Base-by-base conservation (phyloP, 441 rosid genomes). In the Gossypium davidsonii region DNA sequence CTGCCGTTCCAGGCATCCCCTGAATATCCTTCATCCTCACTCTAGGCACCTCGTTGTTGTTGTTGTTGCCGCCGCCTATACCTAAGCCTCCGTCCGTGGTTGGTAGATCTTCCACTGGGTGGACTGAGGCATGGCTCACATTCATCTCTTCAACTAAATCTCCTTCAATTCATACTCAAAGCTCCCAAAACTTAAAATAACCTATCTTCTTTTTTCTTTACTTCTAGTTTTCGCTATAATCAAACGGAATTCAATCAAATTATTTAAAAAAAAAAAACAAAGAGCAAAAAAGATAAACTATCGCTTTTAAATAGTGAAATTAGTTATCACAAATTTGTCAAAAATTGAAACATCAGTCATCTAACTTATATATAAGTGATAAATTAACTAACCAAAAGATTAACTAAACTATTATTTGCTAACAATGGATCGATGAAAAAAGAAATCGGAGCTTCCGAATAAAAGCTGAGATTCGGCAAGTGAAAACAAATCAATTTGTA, bases 1-100 rank as follows among this genome's bases (percentile, higher is more conserved):
- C 93, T 6, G 69, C 76, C 0, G 96, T 90, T 17, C 91, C 96
- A 0, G 96, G 91, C 93, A 88, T 90, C 14, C 95, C 92, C 66
- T 87, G 90, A 62, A 85, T 48, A 17, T 88, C 89, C 82, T 88
- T 90, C 91, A 88, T 85, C 87, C 92, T 81, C 62, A 82, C 83
- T 61, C 86, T 85, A 2, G 84, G 89, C 6, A 71, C 80, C 56
- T 80, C 69, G 51, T 52, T 56, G 74, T 71, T 51, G 60, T 10
- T 26, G 31, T 25, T 10, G 20, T 39, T 42, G 5, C 44, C 57
- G 3, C 66, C 76, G 5, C 61, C 59, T 17, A 53, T 55, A 20
- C 20, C 71, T 4, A 11, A 76, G 17, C 78, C 93, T 1, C 78
- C 91, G 11, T 82, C 86, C 3, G 86, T 86, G 21, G 86, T 72